Base-by-base conservation (phyloP, 202 grass and related monocot genomes). In the Cymbopogon flexuosus region DNA sequence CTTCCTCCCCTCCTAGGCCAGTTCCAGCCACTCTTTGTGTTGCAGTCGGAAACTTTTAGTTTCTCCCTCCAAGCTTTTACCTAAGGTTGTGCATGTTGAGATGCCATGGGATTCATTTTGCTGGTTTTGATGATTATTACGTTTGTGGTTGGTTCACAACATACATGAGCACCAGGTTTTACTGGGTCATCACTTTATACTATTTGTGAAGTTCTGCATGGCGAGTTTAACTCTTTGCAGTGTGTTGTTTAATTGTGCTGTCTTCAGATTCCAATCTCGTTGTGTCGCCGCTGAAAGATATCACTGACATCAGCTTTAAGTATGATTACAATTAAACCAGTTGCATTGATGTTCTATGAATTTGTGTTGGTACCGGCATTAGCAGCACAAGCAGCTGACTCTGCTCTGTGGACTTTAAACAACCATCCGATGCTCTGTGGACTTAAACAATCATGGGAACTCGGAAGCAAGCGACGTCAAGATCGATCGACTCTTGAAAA, bases 61-160 rank as follows among this genome's bases (percentile, higher is more conserved):
- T 84, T 77, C 79, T 90, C 65, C 45, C 18, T 90, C 65, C 58
- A 29, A 85, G 72, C 65, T 82, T 51, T 85, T 81, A 73, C 75
- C 78, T 6, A 35, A 73, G 42, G 79, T 78, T 82, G 47, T 82
- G 83, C 62, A 85, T 89, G 64, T 45, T 85, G 73, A 78, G 51
- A 73, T 85, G 73, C 67, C 33, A 62, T 68, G 73, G 23, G 68
- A 82, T 89, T 78, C 23, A 34, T 79, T 83, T 73, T 73, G 31
- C 83, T 86, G 29, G 8, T 34, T 85, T 78, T 77, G 68, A 70
- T 49, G 29, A 40, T 83, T 65, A 51, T 49, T 49, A 27, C 5
- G 8, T 19, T 52, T 56, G 6, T 77, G 56, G 30, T 65, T 60
- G 65, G 45, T 58, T 75, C 3, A 31, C 21, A 74, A 40, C 30